phyloP scores from a whole-genome alignment of 176 grass and related monocot genomes.

The Melocanna baccifera region DNA sequence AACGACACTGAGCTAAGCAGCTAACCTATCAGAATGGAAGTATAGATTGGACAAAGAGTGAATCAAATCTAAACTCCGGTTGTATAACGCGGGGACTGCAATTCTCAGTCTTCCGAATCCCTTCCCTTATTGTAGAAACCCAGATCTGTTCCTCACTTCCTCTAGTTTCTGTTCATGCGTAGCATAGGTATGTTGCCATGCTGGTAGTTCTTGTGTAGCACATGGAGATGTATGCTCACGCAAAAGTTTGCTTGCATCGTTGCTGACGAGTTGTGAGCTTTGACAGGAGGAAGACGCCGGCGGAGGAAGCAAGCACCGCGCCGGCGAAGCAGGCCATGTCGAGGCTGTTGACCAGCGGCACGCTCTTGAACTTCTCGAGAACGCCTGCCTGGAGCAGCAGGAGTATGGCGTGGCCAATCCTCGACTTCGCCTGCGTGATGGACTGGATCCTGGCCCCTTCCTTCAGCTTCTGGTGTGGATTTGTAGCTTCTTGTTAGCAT shows the following conservation, averaged over 20 bases:
- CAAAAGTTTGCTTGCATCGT: neutral
- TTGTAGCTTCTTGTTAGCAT: neutral
- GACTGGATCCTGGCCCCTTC: slow-evolving; percentile 53
- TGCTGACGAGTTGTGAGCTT: slow-evolving; percentile 27
- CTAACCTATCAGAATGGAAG: neutral
- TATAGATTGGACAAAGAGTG: neutral
- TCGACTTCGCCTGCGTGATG: slow-evolving; percentile 66
- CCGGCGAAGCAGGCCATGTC: slow-evolving; percentile 81
- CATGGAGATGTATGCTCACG: slow-evolving; percentile 10
- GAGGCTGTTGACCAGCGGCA: slow-evolving; percentile 50
- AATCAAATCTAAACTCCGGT: neutral
- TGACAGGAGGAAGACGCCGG: slow-evolving; percentile 70
- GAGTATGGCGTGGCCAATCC: slow-evolving; percentile 67
- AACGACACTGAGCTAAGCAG: neutral
- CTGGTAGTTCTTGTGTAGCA: neutral
- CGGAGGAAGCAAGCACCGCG: slow-evolving; percentile 68
- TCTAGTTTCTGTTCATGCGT: neutral
- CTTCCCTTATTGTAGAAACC: neutral
- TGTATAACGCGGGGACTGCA: neutral
- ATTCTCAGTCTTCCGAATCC: neutral
- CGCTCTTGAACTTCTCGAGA: slow-evolving; percentile 78
- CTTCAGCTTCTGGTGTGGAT: slow-evolving; percentile 62
- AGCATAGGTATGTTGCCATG: neutral
- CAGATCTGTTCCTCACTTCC: too few species aligned
- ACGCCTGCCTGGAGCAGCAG: slow-evolving; percentile 71